Base-by-base conservation (phyloP, 495 filamentous ascomycete species). In the Achaetomiella virescens region DNA sequence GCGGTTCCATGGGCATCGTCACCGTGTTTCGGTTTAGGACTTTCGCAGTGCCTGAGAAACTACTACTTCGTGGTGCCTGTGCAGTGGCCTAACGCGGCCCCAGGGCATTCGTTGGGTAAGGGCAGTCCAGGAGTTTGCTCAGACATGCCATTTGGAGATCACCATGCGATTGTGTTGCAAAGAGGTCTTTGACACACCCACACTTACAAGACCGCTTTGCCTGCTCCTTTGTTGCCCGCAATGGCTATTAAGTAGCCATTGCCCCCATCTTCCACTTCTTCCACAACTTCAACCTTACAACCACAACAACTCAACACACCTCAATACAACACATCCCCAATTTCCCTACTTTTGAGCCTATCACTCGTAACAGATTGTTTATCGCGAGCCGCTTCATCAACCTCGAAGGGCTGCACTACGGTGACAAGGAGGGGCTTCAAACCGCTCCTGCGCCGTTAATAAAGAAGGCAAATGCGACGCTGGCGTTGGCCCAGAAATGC, bases 11-110 rank as follows among this genome's bases (percentile, higher is more conserved):
- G 40, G 75, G 73, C 11, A 57, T 77, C 15, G 75, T 75, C 5
- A 70, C 71, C 22, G 66, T 66, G 49, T 77, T 71, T 55, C 65
- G 70, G 17, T 72, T 76, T 59, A 68, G 72, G 37, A 77, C 75
- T 1, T 77, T 77, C 46, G 66, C 62, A 36, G 64, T 64, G 1
- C 73, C 74, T 0, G 67, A 66, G 27, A 65, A 61, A 7, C 48
- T 75, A 11, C n/a, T 66, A 67, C 62, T 77, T 75, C 33, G 65
- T 73, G 3, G 68, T 67, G 6, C 48, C 70, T 44, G 64, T 65
- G 52, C 56, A 66, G 37, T 69, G 65, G 72, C 50, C 48, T 8
- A 70, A 55, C 48, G 58, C 61, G 25, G 55, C n/a, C n/a, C 51
- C 7, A 49, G 54, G n/a, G 48, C 58, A 27, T 15, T 69, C 17